A percentile compares a stretch with the other conserved stretches of the same genome.
These are phyloP conservation scores for Vicia villosa DNA, from an alignment of 306 rosid genomes.

Conservation along the genomic window DNA sequence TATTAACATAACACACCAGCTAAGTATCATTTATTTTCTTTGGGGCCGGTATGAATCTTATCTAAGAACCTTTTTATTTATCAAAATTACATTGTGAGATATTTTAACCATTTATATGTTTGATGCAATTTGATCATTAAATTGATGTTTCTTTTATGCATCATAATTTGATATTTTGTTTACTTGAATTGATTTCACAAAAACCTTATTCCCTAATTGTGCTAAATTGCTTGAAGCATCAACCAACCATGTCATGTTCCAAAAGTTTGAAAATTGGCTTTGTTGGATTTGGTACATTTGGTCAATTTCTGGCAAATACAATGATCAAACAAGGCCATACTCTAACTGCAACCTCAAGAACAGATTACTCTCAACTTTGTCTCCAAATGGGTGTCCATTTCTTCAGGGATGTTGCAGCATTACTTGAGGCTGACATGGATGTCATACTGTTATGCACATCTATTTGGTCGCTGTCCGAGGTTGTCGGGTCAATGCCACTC, in stretches of 20 bases:
- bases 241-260: slow-evolving; percentile 29
- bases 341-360: slow-evolving; percentile 53
- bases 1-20: too few species aligned
- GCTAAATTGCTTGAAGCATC: too few species aligned
- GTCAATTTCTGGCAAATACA: slow-evolving; percentile 60
- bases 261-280: slow-evolving; percentile 56
- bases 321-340: slow-evolving; percentile 62
- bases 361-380: slow-evolving; percentile 57
- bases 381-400: slow-evolving; percentile 52
- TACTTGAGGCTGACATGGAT: slow-evolving; percentile 54
- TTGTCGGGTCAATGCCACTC: slow-evolving; percentile 59
- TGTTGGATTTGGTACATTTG: slow-evolving; percentile 62
- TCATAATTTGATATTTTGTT: too few species aligned
- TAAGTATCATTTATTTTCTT: too few species aligned
- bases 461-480: slow-evolving; percentile 51
- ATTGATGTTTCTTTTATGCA: too few species aligned
- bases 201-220: too few species aligned
- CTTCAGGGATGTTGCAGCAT: slow-evolving; percentile 39
- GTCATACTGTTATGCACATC: slow-evolving; percentile 61
- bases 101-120: too few species aligned
- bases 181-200: too few species aligned
- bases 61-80: too few species aligned
- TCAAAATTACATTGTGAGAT: too few species aligned
- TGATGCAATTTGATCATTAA: too few species aligned
- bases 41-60: too few species aligned